Evolutionary conservation across 1,284 basidiomycete species (phyloP), one percentile per base, ranked within the genome.

Genomic region (Tilletia setariae): DNA sequence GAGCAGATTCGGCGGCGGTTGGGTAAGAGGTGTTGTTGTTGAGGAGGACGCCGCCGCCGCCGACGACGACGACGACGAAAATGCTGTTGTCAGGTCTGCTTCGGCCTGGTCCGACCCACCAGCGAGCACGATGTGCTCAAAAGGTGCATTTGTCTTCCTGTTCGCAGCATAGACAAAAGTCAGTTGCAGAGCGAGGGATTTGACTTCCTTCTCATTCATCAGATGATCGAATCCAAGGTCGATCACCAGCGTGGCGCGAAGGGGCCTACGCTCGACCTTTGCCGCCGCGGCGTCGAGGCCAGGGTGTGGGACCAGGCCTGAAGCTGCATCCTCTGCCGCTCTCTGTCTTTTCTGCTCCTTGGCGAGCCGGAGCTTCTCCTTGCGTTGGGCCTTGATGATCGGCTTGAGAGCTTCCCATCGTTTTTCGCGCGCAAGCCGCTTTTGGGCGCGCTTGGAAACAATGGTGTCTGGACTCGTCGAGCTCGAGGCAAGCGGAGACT

Each of bases 181-280:
- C 28, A 46, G 44, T 21, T 61, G 56, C 28, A n/a, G 28, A 21
- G 56, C 56, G 25, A 51, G 44, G 1, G 32, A 51, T 21, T 46
- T 49, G 64, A 89, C 76, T 81, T 94, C 94, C 86, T 93, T 94
- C 67, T 94, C 93, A 63, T 85, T 88, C 96, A 98, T 98, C 83
- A 90, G 86, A 62, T 93, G 89, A 82, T 99, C 96, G 81, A 98
- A 99, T 1, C 90, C 93, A 7, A 96, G 86, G 84, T 99, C 96
- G 32, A 98, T 84, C 23, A 96, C 88, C 1, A 98, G 86, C 43
- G 87, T 88, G 21, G 79, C 79, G 46, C 68, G 66, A 79, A 93
- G 94, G 30, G 81, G 19, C 19, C 7, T 49, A 11, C 35, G 35
- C 35, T 40, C 35, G 35, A 40, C 35, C 11, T 40, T 40, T 40